Percentiles rank a stretch among this genome's conserved stretches.
phyloP scores from a whole-genome alignment of 345 rosid species.

The Triadica sebifera region DNA sequence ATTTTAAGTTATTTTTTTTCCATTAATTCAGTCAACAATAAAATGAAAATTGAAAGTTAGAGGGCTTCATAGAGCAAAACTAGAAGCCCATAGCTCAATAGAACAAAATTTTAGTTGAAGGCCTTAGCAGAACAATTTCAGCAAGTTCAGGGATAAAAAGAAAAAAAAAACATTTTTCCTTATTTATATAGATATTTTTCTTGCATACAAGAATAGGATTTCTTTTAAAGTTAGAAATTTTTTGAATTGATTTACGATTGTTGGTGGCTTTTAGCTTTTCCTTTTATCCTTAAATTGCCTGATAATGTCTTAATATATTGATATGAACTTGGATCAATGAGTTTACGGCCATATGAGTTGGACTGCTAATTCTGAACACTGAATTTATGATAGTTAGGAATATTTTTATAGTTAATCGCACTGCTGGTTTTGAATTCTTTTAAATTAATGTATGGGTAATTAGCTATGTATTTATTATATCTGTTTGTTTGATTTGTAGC shows the following conservation, averaged over 20 bases:
- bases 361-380: background rate
- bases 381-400: background rate
- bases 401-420: background rate
- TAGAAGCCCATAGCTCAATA: too few relatives aligned
- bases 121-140: too few relatives aligned
- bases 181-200: too few relatives aligned
- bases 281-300: background rate
- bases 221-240: background rate
- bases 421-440: background rate
- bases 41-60: too few relatives aligned
- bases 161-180: too few relatives aligned
- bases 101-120: too few relatives aligned
- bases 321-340: background rate
- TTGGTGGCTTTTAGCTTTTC: background rate
- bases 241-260: background rate
- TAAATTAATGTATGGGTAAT: background rate
- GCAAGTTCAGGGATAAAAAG: too few relatives aligned
- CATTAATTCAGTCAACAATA: too few relatives aligned
- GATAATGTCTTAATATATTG: background rate
- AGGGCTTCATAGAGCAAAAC: too few relatives aligned
- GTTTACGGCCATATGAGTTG: background rate
- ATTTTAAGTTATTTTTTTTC: too few relatives aligned
- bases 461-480: background rate
- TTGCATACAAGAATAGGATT: background rate
- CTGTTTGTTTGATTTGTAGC: slow-evolving; percentile 39